phyloP scores from a whole-genome alignment of 2,329 filamentous ascomycete species.

The Xylariaceae sp. region DNA sequence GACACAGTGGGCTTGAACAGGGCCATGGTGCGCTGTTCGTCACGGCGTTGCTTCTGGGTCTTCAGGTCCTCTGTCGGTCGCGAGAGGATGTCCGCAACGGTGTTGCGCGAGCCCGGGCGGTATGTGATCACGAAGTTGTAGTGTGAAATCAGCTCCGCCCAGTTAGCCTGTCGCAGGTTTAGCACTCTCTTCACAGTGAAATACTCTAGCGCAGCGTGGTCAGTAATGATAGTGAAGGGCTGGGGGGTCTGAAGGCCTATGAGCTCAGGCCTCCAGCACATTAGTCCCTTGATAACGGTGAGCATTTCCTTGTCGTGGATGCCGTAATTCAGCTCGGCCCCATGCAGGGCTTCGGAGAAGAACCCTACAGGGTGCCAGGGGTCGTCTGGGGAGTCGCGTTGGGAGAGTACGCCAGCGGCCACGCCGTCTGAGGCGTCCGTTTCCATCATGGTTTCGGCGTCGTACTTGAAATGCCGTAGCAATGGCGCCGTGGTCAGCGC shows the following conservation, averaged over 20 bases:
- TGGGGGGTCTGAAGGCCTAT: background rate
- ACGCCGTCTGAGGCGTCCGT: background rate
- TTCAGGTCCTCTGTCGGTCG: background rate
- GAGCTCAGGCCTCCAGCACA: background rate
- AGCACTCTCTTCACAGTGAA: background rate
- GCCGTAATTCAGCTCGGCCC: background rate
- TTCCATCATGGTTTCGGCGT: background rate
- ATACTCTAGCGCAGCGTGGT: background rate
- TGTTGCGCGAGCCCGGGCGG: background rate
- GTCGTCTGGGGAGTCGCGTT: background rate
- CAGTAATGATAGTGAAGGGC: background rate
- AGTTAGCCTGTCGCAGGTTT: constrained; percentile 2
- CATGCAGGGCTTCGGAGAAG: background rate
- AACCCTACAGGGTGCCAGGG: background rate
- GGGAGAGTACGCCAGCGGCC: background rate
- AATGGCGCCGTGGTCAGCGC: background rate
- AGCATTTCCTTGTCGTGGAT: constrained; percentile 7
- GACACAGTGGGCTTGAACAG: background rate
- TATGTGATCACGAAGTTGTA: background rate
- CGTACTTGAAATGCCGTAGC: background rate
- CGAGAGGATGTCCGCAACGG: background rate
- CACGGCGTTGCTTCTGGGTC: background rate
- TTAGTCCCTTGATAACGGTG: background rate
- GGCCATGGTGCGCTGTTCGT: background rate
- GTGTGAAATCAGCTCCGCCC: background rate